A percentile compares a stretch with the other conserved stretches of the same genome.
Conservation (phyloP, 768 basidiomycete genomes). For the Russula dissimulans region DNA sequence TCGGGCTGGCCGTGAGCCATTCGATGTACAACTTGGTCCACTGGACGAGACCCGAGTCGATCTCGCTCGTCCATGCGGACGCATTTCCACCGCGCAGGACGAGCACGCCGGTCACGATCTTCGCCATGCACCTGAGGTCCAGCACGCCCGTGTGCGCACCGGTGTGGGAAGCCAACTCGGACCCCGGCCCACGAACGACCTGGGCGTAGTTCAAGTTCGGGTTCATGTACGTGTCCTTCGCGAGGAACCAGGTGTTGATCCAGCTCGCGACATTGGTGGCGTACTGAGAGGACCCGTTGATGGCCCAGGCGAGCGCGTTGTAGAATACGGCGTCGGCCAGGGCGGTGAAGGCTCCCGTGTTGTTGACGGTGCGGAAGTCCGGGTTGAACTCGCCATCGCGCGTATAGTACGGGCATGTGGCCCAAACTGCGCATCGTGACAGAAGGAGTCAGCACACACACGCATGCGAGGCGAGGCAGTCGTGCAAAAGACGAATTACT, state of each 20-base stretch:
- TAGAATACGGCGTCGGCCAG: constrained; percentile 27
- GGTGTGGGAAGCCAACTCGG: neutral
- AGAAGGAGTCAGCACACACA: neutral
- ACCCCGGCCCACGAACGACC: constrained; percentile 15
- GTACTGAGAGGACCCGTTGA: constrained; percentile 25
- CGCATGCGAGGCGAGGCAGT: neutral
- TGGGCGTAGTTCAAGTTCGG: constrained; percentile 22
- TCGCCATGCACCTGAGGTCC: constrained; percentile 26
- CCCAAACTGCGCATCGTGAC: constrained; percentile 17
- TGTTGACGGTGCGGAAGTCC: constrained; percentile 24
- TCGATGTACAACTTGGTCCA: constrained; percentile 25
- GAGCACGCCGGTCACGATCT: constrained; percentile 25
- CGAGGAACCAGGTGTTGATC: constrained; percentile 29
- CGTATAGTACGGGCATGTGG: constrained; percentile 24
- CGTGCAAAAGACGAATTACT: constrained; percentile 9
- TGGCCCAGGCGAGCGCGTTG: constrained; percentile 27
- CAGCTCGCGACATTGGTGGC: constrained; percentile 20
- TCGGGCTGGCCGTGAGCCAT: constrained; percentile 24
- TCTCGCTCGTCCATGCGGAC: constrained; percentile 23
- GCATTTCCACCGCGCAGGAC: constrained; percentile 22
- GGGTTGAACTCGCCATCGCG: constrained; percentile 29
- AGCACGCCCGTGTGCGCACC: constrained; percentile 5
- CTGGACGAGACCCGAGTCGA: constrained; percentile 22
- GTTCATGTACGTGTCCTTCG: constrained; percentile 27
- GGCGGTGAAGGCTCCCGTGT: constrained; percentile 23